These are phyloP conservation scores for Aphanomyces euteiches DNA, from an alignment of 352 stramenopile species.

Conservation along the genomic window DNA sequence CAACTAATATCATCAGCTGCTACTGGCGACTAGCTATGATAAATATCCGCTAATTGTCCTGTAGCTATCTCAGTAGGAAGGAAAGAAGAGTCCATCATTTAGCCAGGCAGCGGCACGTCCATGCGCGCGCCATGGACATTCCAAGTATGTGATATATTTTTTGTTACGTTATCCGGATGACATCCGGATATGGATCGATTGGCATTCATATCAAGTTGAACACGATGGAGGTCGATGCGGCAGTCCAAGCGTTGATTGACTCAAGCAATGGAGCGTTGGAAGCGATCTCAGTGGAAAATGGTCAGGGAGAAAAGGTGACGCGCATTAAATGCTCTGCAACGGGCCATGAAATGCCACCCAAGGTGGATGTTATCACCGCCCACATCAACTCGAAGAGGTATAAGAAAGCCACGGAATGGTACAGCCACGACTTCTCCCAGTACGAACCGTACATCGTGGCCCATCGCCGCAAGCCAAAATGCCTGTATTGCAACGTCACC, in stretches of 20 bases:
- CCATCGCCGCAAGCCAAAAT: slow-evolving; percentile 77
- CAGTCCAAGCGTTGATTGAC: slow-evolving; percentile 19
- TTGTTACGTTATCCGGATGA: slow-evolving; percentile 15
- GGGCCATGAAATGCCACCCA: slow-evolving; percentile 73
- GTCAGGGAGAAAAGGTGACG: slow-evolving; percentile 34
- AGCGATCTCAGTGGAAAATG: slow-evolving; percentile 18
- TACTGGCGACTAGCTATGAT: too few species aligned
- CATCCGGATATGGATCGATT: slow-evolving; percentile 28
- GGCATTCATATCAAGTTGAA: slow-evolving; percentile 22
- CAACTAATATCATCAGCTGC: not conserved
- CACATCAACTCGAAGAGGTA: slow-evolving; percentile 79
- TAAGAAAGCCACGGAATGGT: slow-evolving; percentile 78
- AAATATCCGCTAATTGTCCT: too few species aligned
- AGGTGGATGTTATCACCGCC: slow-evolving; percentile 52
- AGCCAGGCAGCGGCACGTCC: slow-evolving; percentile 14
- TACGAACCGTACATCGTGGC: slow-evolving; percentile 88
- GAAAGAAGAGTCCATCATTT: not conserved
- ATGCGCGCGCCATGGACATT: not conserved
- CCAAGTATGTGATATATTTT: not conserved
- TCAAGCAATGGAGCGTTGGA: slow-evolving; percentile 21
- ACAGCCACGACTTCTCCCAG: slow-evolving; percentile 86
- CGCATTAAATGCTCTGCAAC: slow-evolving; percentile 70
- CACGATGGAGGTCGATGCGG: slow-evolving; percentile 8
- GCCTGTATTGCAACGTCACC: slow-evolving; percentile 87
- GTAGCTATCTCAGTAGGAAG: too few species aligned